phyloP scores from a whole-genome alignment of 768 basidiomycete species.

The Pleurotus sapidus region DNA sequence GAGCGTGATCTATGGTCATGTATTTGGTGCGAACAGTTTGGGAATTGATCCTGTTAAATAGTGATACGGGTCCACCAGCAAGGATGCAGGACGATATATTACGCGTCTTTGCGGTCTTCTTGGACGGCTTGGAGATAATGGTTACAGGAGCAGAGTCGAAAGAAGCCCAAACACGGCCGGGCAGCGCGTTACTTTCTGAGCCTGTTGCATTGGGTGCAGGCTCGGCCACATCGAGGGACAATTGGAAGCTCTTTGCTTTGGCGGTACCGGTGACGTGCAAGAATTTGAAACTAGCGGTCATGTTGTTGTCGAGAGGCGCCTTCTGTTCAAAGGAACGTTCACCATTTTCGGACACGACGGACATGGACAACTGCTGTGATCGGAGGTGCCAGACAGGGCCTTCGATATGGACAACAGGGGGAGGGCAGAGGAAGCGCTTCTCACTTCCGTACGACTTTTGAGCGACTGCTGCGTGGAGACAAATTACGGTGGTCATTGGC shows the following conservation, averaged over 20 bases:
- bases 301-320: constrained; percentile 76
- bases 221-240: constrained; percentile 82
- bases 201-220: constrained; percentile 53
- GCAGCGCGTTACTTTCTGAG: constrained; percentile 38
- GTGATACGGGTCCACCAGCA: constrained; percentile 83
- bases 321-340: constrained; percentile 85
- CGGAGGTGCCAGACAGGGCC: constrained; percentile 86
- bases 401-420: constrained; percentile 90
- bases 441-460: constrained; percentile 97
- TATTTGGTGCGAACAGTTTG: constrained; percentile 97
- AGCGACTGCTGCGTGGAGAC: constrained; percentile 88
- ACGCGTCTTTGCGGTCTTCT: constrained; percentile 95
- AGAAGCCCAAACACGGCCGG: constrained; percentile 82
- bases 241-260: constrained; percentile 87
- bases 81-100: constrained; percentile 89
- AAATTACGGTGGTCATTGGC: constrained; percentile 89
- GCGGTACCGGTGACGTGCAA: constrained; percentile 86
- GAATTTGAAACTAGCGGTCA: constrained; percentile 90
- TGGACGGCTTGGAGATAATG: constrained; percentile 96
- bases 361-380: constrained; percentile 79
- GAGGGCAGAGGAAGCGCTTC: constrained; percentile 92
- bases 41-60: constrained; percentile 95
- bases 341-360: constrained; percentile 80
- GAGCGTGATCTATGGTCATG: constrained; percentile 87
- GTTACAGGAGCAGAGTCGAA: constrained; percentile 92